These are phyloP conservation scores for Neurospora cerealis DNA, from an alignment of 495 filamentous ascomycete genomes.

Conservation along the genomic window DNA sequence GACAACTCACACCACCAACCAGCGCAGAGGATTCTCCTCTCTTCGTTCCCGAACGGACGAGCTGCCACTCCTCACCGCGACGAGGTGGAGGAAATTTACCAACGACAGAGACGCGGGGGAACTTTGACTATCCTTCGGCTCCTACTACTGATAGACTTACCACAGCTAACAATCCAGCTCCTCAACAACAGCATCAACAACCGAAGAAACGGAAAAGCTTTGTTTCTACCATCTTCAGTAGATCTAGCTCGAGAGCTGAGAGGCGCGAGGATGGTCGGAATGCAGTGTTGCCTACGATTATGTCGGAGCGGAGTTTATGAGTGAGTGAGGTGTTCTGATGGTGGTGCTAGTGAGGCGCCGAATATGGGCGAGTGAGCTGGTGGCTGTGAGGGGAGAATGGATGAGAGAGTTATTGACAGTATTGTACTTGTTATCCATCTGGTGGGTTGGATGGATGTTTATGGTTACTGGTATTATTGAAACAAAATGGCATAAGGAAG, in stretches of 20 bases:
- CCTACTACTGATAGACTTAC: background rate
- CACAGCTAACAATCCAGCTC: background rate
- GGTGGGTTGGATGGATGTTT: background rate
- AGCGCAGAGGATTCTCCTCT: conserved; percentile 16
- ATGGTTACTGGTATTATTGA: background rate
- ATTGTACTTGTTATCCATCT: background rate
- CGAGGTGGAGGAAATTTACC: background rate
- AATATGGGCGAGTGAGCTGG: background rate
- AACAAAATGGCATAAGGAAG: background rate
- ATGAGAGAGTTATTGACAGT: background rate
- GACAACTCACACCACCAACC: conserved; percentile 14
- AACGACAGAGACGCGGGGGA: background rate
- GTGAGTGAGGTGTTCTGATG: background rate
- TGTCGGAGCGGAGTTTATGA: background rate
- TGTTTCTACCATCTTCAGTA: conserved; percentile 36
- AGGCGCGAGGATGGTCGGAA: background rate
- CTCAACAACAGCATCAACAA: conserved; percentile 16
- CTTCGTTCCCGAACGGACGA: conserved; percentile 7
- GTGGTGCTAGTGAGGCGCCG: background rate
- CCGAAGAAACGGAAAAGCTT: conserved; percentile 43
- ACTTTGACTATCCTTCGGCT: background rate
- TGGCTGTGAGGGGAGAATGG: background rate
- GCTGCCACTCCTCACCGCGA: background rate
- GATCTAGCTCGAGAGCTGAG: conserved; percentile 9
- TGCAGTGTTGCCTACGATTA: background rate